A percentile compares a stretch with the other conserved stretches of the same genome.
Evolutionary conservation across 2,329 filamentous ascomycete genomes (phyloP).

Genomic region (Ilyonectria robusta): DNA sequence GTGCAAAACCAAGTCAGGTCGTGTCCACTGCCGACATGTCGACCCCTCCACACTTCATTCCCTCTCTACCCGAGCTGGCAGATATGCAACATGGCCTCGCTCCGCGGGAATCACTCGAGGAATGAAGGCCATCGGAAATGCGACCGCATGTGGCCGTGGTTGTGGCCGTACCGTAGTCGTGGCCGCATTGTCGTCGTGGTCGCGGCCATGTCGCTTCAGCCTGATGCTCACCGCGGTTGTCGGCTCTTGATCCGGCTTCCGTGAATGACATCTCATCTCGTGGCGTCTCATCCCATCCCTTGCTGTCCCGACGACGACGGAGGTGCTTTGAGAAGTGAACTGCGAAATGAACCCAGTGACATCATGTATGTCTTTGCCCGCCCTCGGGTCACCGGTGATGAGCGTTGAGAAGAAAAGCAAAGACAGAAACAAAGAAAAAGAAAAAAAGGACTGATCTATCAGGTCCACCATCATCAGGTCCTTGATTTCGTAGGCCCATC

Average conservation of each 20-base stretch:
- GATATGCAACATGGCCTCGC: constrained; percentile 8
- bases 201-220: background rate
- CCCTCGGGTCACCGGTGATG: background rate
- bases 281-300: background rate
- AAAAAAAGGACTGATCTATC: background rate
- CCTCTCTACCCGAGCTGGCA: background rate
- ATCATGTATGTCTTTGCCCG: constrained; percentile 4
- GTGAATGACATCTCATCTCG: background rate
- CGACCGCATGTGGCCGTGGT: constrained; percentile 9
- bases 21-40: constrained; percentile 7
- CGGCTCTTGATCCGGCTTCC: background rate
- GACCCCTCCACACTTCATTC: constrained; percentile 12
- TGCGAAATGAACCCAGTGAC: constrained; percentile 3
- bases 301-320: background rate
- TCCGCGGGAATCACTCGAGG: constrained; percentile 7
- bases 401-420: background rate
- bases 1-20: background rate
- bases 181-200: background rate
- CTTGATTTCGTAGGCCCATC: too few species aligned
- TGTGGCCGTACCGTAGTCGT: constrained; percentile 7
- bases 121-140: constrained; percentile 19
- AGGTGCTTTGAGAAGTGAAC: too few species aligned
- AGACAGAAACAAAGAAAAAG: background rate
- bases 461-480: background rate
- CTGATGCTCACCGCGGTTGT: background rate